phyloP scores from a whole-genome alignment of 495 filamentous ascomycete species.

The Penicillium waksmanii region DNA sequence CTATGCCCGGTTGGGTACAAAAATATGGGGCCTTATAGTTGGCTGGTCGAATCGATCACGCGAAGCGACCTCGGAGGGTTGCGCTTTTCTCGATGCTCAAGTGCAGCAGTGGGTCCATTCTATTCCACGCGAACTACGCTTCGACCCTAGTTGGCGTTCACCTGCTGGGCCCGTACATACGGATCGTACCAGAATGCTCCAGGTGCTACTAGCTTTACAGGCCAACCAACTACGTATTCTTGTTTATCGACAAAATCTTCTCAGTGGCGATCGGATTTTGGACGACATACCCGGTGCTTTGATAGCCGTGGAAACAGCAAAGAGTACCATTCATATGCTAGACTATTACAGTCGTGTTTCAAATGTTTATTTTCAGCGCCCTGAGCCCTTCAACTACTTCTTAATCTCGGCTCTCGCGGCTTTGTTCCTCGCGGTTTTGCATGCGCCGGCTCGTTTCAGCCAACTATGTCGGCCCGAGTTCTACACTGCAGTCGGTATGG shows the following conservation, averaged over 20 bases:
- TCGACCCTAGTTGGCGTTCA: slow-evolving; percentile 49
- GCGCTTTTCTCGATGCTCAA: slow-evolving; percentile 71
- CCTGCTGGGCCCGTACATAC: slow-evolving; percentile 36
- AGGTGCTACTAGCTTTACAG: slow-evolving; percentile 65
- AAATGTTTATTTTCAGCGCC: slow-evolving; percentile 73
- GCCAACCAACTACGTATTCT: slow-evolving; percentile 81
- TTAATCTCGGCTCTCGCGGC: slow-evolving; percentile 77
- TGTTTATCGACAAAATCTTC: slow-evolving; percentile 76
- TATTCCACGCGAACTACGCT: slow-evolving; percentile 56
- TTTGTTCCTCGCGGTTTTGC: slow-evolving; percentile 76
- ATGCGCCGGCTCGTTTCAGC: slow-evolving; percentile 75
- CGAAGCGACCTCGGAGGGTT: slow-evolving; percentile 59
- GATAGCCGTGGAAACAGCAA: slow-evolving; percentile 72
- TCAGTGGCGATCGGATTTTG: slow-evolving; percentile 70
- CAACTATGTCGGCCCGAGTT: slow-evolving; percentile 74
- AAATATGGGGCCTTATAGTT: slow-evolving; percentile 68
- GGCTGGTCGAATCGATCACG: slow-evolving; percentile 49
- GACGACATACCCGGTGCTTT: slow-evolving; percentile 65
- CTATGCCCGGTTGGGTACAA: slow-evolving; percentile 73
- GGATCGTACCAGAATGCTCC: slow-evolving; percentile 40
- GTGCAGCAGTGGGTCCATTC: slow-evolving; percentile 76
- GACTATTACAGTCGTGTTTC: slow-evolving; percentile 72
- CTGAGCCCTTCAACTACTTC: slow-evolving; percentile 86
- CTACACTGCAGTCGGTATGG: slow-evolving; percentile 77
- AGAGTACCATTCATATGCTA: slow-evolving; percentile 76